Evolutionary conservation across 345 rosid species (phyloP).

Genomic region (Eucalyptus sp.): DNA sequence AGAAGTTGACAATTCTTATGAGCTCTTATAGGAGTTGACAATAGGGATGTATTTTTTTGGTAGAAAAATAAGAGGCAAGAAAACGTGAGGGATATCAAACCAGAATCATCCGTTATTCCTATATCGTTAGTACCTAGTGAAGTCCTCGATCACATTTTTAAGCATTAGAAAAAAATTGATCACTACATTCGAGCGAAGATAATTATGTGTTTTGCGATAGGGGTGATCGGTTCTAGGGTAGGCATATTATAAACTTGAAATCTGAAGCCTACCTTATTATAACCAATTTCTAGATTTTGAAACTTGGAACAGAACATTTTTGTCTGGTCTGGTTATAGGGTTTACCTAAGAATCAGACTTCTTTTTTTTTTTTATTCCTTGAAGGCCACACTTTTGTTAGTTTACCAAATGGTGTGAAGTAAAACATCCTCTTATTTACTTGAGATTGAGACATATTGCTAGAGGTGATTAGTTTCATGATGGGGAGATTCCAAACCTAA

Average conservation of each 20-base stretch:
- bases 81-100: not conserved
- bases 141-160: not conserved
- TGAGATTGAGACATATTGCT: not conserved
- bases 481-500: too few relatives aligned
- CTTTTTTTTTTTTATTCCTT: not conserved
- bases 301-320: not conserved
- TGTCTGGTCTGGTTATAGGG: not conserved
- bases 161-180: not conserved
- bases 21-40: not conserved
- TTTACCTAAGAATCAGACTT: too few relatives aligned
- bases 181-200: not conserved
- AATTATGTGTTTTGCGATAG: not conserved
- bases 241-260: not conserved
- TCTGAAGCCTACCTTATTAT: too few relatives aligned
- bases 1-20: not conserved
- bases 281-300: too few relatives aligned
- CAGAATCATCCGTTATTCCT: not conserved
- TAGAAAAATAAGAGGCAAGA: not conserved
- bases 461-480: not conserved
- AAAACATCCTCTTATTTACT: not conserved
- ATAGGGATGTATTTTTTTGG: not conserved
- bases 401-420: not conserved
- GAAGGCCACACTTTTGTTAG: not conserved
- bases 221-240: not conserved
- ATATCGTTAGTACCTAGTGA: not conserved